Evolutionary conservation across 192 early-diverging fungal genomes (phyloP), one percentile per base, ranked within the genome.

Genomic region (Linnemannia elongata): DNA sequence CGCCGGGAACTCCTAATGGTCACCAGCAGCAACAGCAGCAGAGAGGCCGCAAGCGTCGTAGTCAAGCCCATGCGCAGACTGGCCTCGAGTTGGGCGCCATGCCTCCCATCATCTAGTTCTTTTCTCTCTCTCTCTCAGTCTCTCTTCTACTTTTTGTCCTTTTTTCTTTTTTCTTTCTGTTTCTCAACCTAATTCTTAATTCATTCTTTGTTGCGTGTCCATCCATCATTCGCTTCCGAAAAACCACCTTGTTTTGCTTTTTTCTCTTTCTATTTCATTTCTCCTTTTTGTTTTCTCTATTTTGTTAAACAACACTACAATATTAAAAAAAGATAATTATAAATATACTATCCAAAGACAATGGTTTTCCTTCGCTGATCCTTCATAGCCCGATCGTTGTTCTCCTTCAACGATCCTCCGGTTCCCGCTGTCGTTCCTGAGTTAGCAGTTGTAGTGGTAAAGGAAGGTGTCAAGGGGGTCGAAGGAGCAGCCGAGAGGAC

Each of bases 361-460:
- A 84, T 79, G 18, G 82, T 84, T 41, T 84, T 84, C 41, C 82
- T 74, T 6, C 73, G 54, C 47, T 83, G 82, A 24, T 54, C 70
- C 63, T 79, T 84, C 7, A 41, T n/a, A 6, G 45, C 38, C 54
- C 70, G 72, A n/a, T 71, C 72, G 20, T 72, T 39, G 36, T 42
- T 57, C 49, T 78, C 69, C 13, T 42, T 72, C 70, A 72, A 22
- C 52, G 52, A 0, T 15, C 60, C 15, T 75, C 66, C 45, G 41
- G 42, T 17, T 81, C 57, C 35, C 6, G 1, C 57, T 20, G 44
- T 6, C 4, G 24, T 13, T 8, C 4, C 36, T 4, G 72, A 27
- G 12, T 66, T 33, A 6, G 72, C 41, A 39, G 57, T 60, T 35
- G 79, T 4, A 20, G 72, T 13, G 15, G n/a, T 44, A 30, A 42